Evolutionary conservation across 495 filamentous ascomycete genomes (phyloP).

Genomic region (Hypoxylon crocopeplum): DNA sequence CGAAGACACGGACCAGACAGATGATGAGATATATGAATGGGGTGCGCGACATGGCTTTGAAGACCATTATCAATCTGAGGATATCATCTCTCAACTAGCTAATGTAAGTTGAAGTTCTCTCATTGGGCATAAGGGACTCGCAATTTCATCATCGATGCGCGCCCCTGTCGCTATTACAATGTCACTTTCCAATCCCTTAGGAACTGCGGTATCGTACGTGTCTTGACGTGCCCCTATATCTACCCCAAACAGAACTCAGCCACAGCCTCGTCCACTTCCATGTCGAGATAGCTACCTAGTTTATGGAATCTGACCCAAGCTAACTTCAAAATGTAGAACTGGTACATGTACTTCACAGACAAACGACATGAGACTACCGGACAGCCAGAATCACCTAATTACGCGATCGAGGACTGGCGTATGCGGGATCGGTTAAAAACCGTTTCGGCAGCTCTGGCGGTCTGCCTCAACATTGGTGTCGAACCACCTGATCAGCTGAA

Average conservation of each 20-base stretch:
- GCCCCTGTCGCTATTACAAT: too few relatives aligned
- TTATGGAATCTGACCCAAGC: slow-evolving; percentile 41
- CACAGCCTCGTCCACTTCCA: too few relatives aligned
- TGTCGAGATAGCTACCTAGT: too few relatives aligned
- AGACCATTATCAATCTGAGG: slow-evolving; percentile 72
- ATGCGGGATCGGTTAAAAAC: slow-evolving; percentile 97
- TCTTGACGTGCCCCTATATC: too few relatives aligned
- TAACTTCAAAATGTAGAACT: slow-evolving; percentile 62
- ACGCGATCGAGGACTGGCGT: slow-evolving; percentile 86
- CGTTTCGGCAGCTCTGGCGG: slow-evolving; percentile 88
- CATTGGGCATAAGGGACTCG: too few relatives aligned
- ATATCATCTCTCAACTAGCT: slow-evolving; percentile 63
- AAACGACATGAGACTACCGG: slow-evolving; percentile 98
- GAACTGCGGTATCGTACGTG: too few relatives aligned
- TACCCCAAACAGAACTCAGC: too few relatives aligned
- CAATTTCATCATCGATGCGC: too few relatives aligned
- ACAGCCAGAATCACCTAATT: slow-evolving; percentile 69
- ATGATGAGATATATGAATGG: slow-evolving; percentile 54
- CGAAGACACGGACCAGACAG: slow-evolving; percentile 47
- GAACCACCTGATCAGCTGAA: slow-evolving; percentile 95
- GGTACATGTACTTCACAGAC: slow-evolving; percentile 99
- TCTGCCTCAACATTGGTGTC: slow-evolving; percentile 97
- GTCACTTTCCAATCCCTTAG: too few relatives aligned
- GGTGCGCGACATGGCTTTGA: slow-evolving; percentile 72
- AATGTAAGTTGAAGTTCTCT: slow-evolving; percentile 60